Conservation (phyloP, 2,329 filamentous ascomycete genomes). For the Pseudocercospora musae region DNA sequence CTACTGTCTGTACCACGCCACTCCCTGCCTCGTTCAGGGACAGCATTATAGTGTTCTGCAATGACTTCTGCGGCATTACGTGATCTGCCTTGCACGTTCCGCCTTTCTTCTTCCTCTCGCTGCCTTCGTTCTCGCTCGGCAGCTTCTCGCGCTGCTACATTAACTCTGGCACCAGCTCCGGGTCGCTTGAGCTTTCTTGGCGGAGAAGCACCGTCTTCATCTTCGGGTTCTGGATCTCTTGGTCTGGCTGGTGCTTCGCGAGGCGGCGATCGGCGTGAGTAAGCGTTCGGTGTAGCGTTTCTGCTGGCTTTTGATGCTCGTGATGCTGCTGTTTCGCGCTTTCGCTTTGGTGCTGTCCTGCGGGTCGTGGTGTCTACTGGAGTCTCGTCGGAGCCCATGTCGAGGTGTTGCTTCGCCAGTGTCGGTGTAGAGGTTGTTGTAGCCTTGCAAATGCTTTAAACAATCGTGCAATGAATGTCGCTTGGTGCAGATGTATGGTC, state of each 20-base stretch:
- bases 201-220: constrained; percentile 33
- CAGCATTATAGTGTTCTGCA: constrained; percentile 90
- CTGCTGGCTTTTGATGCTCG: constrained; percentile 26
- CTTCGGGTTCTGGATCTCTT: constrained; percentile 17
- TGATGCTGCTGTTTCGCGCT: constrained; percentile 30
- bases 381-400: constrained; percentile 23
- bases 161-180: constrained; percentile 54
- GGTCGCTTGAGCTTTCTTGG: constrained; percentile 39
- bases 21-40: constrained; percentile 87
- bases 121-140: constrained; percentile 54
- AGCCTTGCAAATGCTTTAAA: not conserved
- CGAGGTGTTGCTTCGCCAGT: not conserved
- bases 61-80: constrained; percentile 63
- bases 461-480: not conserved
- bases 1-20: constrained; percentile 92
- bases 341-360: constrained; percentile 28
- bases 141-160: constrained; percentile 63
- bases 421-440: not conserved
- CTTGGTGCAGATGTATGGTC: not conserved
- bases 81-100: constrained; percentile 20
- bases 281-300: constrained; percentile 32
- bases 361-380: constrained; percentile 19
- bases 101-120: constrained; percentile 43
- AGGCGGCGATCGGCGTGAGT: constrained; percentile 33
- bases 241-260: constrained; percentile 22